phyloP scores from a whole-genome alignment of 2,329 filamentous ascomycete species.

The Aspergillus sp. region DNA sequence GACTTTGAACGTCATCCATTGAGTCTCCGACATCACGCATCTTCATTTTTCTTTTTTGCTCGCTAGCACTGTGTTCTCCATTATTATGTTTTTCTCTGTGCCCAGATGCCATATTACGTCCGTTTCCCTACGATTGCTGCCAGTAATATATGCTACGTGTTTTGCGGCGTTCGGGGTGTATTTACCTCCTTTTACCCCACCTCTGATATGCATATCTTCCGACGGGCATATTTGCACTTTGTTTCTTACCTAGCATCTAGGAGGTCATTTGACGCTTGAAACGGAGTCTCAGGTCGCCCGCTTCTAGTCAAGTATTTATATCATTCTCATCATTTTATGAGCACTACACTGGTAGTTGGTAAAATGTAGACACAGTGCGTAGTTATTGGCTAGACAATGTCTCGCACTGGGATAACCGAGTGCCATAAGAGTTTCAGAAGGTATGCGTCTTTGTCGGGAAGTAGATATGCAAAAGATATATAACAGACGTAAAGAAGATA shows the following conservation, averaged over 20 bases:
- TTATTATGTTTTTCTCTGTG: background rate
- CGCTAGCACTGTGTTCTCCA: constrained; percentile 12
- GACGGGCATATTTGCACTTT: constrained; percentile 1
- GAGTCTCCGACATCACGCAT: constrained; percentile 2
- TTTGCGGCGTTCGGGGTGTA: constrained; percentile 23
- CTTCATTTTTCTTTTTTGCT: background rate
- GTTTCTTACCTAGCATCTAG: background rate
- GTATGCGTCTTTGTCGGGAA: background rate
- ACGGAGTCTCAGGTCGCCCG: background rate
- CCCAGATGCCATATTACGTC: constrained; percentile 7
- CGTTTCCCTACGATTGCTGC: constrained; percentile 9
- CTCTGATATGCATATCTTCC: constrained; percentile 17
- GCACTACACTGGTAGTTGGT: background rate
- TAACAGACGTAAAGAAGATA: constrained; percentile 7
- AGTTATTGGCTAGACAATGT: background rate
- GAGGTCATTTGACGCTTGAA: background rate
- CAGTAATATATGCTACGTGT: constrained; percentile 6
- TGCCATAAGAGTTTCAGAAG: background rate
- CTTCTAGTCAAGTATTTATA: background rate
- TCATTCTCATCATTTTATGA: background rate
- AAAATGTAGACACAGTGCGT: background rate
- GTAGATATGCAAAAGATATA: constrained; percentile 9
- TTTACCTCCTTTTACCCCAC: constrained; percentile 1
- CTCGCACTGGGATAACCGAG: background rate
- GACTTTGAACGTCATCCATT: background rate